These are phyloP conservation scores for Aureobasidium sp. DNA, from an alignment of 2,329 filamentous ascomycete genomes.

Conservation along the genomic window DNA sequence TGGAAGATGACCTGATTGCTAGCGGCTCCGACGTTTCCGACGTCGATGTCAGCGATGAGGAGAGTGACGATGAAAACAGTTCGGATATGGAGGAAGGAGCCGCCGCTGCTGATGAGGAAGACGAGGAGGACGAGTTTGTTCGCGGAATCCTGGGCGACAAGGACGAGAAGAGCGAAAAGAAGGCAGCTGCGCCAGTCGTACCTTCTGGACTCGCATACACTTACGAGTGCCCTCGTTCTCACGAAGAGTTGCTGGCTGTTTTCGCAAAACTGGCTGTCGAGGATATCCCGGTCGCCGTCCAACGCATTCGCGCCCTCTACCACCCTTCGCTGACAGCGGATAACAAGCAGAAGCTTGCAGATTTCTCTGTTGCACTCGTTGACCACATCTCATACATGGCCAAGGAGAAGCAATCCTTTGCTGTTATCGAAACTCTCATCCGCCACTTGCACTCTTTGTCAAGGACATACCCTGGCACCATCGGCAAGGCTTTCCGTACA, in stretches of 20 bases:
- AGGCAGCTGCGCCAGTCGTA: conserved; percentile 27
- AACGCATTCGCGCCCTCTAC: conserved; percentile 85
- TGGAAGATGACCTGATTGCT: conserved; percentile 82
- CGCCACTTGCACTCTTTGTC: conserved; percentile 90
- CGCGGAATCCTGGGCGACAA: conserved; percentile 30
- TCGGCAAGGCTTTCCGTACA: conserved; percentile 68
- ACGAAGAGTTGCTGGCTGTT: conserved; percentile 62
- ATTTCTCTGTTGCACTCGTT: conserved; percentile 59
- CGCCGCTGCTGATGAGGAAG: conserved; percentile 20
- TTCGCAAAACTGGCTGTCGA: conserved; percentile 50
- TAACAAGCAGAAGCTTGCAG: conserved; percentile 75
- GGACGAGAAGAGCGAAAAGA: conserved; percentile 17
- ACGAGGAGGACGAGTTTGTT: conserved; percentile 41
- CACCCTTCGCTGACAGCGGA: conserved; percentile 76
- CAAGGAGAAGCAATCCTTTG: conserved; percentile 45
- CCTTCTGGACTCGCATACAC: conserved; percentile 61
- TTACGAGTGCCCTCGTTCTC: conserved; percentile 73
- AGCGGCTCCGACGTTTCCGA: conserved; percentile 52
- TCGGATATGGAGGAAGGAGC: conserved; percentile 28
- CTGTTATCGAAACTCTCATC: conserved; percentile 67
- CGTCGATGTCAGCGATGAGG: conserved; percentile 22
- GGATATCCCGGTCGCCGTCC: conserved; percentile 69
- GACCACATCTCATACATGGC: conserved; percentile 56
- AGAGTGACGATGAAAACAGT: conserved; percentile 24
- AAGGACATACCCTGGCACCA: conserved; percentile 71